Percentiles rank a stretch among this genome's conserved stretches.
phyloP scores from a whole-genome alignment of 2,329 filamentous ascomycete genomes.

The Calonectria naviculata region DNA sequence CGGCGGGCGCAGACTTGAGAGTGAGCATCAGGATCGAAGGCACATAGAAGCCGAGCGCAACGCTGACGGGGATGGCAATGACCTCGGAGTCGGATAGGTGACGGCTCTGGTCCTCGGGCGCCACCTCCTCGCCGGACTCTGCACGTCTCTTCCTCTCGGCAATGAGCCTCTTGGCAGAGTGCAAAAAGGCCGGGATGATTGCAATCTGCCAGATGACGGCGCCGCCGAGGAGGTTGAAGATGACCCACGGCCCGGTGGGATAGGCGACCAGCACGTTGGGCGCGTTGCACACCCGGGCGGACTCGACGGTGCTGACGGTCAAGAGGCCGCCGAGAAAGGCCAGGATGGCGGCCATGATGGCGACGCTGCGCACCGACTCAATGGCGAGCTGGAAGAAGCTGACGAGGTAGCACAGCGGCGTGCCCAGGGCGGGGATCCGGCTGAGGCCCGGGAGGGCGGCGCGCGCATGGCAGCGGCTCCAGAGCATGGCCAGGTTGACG shows the following conservation, averaged over 20 bases:
- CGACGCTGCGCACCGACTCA: slow-evolving; percentile 52
- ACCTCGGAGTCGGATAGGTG: slow-evolving; percentile 63
- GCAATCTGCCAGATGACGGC: slow-evolving; percentile 64
- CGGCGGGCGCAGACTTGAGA: slow-evolving; percentile 48
- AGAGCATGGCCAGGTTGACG: slow-evolving; percentile 63
- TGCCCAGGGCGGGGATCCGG: slow-evolving; percentile 56
- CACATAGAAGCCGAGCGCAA: slow-evolving; percentile 59
- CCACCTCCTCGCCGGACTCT: slow-evolving; percentile 30
- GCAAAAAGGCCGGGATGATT: slow-evolving; percentile 61
- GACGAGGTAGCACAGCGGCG: slow-evolving; percentile 61
- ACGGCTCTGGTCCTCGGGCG: slow-evolving; percentile 39
- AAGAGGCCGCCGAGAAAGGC: slow-evolving; percentile 59
- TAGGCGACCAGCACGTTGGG: slow-evolving; percentile 49
- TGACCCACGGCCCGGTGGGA: slow-evolving; percentile 56
- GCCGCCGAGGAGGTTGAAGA: slow-evolving; percentile 61
- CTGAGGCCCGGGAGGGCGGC: slow-evolving; percentile 57
- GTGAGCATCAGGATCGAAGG: slow-evolving; percentile 60
- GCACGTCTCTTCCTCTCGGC: slow-evolving; percentile 25
- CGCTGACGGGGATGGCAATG: slow-evolving; percentile 64
- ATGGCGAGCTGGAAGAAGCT: slow-evolving; percentile 60
- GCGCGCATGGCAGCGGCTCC: slow-evolving; percentile 63
- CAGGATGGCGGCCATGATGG: slow-evolving; percentile 55
- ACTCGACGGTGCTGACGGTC: slow-evolving; percentile 62
- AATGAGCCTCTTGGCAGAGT: slow-evolving; percentile 52
- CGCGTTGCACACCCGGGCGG: slow-evolving; percentile 55